Evolutionary conservation across 2,329 filamentous ascomycete species (phyloP).

Genomic region (Aureobasidium melanogenum): DNA sequence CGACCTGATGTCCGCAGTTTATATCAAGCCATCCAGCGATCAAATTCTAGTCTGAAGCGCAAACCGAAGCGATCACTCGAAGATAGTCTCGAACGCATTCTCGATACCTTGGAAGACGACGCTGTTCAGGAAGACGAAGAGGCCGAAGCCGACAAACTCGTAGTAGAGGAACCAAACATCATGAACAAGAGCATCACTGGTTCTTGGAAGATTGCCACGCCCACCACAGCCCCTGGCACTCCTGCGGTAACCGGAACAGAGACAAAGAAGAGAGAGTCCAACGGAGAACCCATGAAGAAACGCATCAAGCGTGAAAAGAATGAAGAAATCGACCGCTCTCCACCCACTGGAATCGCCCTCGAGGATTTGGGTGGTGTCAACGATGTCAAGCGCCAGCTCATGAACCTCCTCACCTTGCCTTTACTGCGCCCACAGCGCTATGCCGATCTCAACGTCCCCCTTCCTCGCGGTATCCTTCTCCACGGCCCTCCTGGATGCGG

Average conservation of each 20-base stretch:
- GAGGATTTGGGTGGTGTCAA: slow-evolving; percentile 70
- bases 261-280: slow-evolving; percentile 46
- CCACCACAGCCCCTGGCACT: slow-evolving; percentile 21
- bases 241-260: slow-evolving; percentile 17
- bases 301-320: slow-evolving; percentile 41
- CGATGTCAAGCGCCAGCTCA: slow-evolving; percentile 58
- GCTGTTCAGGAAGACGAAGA: slow-evolving; percentile 48
- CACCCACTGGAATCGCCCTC: slow-evolving; percentile 59
- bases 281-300: slow-evolving; percentile 60
- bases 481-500: slow-evolving; percentile 80
- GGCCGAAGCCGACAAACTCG: slow-evolving; percentile 38
- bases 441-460: slow-evolving; percentile 55
- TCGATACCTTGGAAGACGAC: slow-evolving; percentile 62
- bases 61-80: slow-evolving; percentile 75
- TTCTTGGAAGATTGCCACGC: slow-evolving; percentile 40
- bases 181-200: slow-evolving; percentile 59
- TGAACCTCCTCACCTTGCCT: slow-evolving; percentile 63
- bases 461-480: slow-evolving; percentile 65
- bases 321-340: slow-evolving; percentile 43
- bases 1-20: slow-evolving; percentile 51
- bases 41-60: slow-evolving; percentile 78
- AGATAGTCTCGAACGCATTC: slow-evolving; percentile 73
- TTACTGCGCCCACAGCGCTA: slow-evolving; percentile 61
- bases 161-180: slow-evolving; percentile 39
- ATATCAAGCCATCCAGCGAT: slow-evolving; percentile 72